Base-by-base conservation (phyloP, 2,329 filamentous ascomycete species). In the Fusarium fracticaudum region DNA sequence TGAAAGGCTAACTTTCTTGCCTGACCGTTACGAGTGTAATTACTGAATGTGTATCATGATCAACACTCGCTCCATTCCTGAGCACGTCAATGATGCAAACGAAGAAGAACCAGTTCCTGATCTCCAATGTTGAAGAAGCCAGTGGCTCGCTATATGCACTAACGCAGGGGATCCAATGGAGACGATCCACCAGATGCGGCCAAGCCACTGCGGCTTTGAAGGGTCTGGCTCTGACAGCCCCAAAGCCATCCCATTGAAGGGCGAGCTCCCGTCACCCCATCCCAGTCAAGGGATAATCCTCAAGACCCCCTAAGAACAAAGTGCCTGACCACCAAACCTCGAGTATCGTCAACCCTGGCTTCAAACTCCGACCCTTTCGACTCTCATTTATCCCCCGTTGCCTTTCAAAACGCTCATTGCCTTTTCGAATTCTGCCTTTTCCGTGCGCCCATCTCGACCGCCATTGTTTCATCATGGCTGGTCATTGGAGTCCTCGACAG, bases 401-500 rank as follows among this genome's bases (percentile, higher is more conserved):
- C 43, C 41, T 13, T 11, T 24, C 17, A 37, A 59, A 38, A 44
- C 43, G 18, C 61, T 33, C 31, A 57, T 51, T 40, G 40, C 15
- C 35, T 40, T 41, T 38, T 58, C 50, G 31, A 37, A 24, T 50
- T n/a, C 26, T 14, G 29, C 26, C 44, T 33, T 26, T 20, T 26
- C 53, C 24, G 40, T 24, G 17, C 31, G 35, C 45, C 11, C 41
- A 41, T 33, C 41, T 62, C 64, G 54, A 75, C 57, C 57, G 70
- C 72, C 69, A 64, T 67, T 47, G 40, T 54, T 58, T 38, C 67
- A 60, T 38, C 58, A 78, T 78, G 76, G 71, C 75, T 59, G 62
- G 68, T 64, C 76, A 67, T 60, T 78, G 76, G 76, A 78, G 71
- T 60, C 76, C 76, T 60, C 76, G 75, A 51, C 76, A 78, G 63